Evolutionary conservation across 1,139 yeast genomes (phyloP).

Genomic region (Sugiyamaella grinbergsii): DNA sequence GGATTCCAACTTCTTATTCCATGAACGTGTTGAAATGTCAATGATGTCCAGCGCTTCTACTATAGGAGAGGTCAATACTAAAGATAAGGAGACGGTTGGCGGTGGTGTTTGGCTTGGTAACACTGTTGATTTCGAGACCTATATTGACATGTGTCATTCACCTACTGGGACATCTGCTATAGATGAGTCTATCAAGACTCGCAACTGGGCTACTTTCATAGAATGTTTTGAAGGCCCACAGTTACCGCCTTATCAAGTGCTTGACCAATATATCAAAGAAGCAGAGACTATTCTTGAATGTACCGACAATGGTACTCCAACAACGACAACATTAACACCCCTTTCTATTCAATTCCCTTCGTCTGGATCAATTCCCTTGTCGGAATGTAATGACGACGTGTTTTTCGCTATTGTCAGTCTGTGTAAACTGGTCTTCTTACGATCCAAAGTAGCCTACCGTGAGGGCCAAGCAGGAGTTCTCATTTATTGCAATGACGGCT

Average conservation of each 20-base stretch:
- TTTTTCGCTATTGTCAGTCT: slow-evolving; percentile 35
- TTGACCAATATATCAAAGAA: slow-evolving; percentile 37
- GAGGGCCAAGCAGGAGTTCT: slow-evolving; percentile 43
- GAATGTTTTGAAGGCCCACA: slow-evolving; percentile 55
- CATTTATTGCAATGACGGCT: slow-evolving; percentile 86
- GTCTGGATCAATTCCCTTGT: slow-evolving; percentile 53
- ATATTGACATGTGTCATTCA: slow-evolving; percentile 28
- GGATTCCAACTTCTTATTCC: slow-evolving; percentile 70
- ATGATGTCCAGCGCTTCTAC: slow-evolving; percentile 81
- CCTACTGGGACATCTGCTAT: slow-evolving; percentile 11
- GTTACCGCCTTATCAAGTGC: slow-evolving; percentile 49
- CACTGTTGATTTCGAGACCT: slow-evolving; percentile 52
- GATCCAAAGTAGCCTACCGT: slow-evolving; percentile 32
- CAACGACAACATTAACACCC: slow-evolving; percentile 24
- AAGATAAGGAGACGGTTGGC: slow-evolving; percentile 2
- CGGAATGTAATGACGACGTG: slow-evolving; percentile 32
- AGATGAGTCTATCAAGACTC: slow-evolving; percentile 17
- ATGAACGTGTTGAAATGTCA: slow-evolving; percentile 79
- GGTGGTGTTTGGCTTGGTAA: slow-evolving; percentile 78
- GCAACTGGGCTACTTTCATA: slow-evolving; percentile 43
- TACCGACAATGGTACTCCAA: not conserved
- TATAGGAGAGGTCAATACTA: slow-evolving; percentile 41
- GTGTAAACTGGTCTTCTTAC: slow-evolving; percentile 42
- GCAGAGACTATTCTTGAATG: slow-evolving; percentile 23
- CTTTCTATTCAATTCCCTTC: slow-evolving; percentile 69